Percentiles rank a stretch among this genome's conserved stretches.
phyloP scores from a whole-genome alignment of 2,329 filamentous ascomycete species.

The Colletotrichum caudatum region DNA sequence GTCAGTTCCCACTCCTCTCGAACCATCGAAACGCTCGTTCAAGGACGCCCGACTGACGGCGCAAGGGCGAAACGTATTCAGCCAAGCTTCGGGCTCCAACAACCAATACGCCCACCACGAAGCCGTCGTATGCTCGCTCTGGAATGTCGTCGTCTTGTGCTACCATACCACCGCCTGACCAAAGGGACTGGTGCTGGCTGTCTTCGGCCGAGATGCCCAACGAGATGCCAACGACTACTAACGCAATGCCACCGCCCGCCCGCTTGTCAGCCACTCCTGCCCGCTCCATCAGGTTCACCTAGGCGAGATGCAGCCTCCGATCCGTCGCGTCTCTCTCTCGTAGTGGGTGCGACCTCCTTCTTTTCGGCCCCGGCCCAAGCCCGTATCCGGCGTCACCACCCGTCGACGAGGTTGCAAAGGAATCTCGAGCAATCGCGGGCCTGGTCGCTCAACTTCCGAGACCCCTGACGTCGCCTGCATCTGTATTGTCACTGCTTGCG shows the following conservation, averaged over 20 bases:
- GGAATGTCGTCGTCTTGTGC: conserved; percentile 3
- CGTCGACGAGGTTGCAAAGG: conserved; percentile 9
- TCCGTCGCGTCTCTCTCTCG: conserved; percentile 12
- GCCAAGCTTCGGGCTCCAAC: background rate
- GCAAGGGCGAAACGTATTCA: background rate
- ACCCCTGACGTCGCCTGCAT: conserved; percentile 22
- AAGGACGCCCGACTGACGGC: conserved; percentile 3
- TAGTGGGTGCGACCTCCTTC: conserved; percentile 8
- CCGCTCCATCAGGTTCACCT: conserved; percentile 20
- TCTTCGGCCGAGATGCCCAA: conserved; percentile 23
- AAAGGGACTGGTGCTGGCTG: background rate
- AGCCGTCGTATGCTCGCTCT: background rate
- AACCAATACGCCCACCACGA: conserved; percentile 5
- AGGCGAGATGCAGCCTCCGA: conserved; percentile 23
- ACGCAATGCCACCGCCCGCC: conserved; percentile 17
- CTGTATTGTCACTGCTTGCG: conserved; percentile 16
- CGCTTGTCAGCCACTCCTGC: conserved; percentile 29
- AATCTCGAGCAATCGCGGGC: conserved; percentile 9
- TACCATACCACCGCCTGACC: conserved; percentile 9
- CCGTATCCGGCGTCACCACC: conserved; percentile 25
- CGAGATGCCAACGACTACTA: background rate
- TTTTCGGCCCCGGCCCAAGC: conserved; percentile 10
- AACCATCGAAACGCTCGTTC: conserved; percentile 3
- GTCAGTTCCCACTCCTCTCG: background rate
- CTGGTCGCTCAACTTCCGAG: conserved; percentile 13